These are phyloP conservation scores for Claviceps africana DNA, from an alignment of 2,329 filamentous ascomycete genomes.

Conservation along the genomic window DNA sequence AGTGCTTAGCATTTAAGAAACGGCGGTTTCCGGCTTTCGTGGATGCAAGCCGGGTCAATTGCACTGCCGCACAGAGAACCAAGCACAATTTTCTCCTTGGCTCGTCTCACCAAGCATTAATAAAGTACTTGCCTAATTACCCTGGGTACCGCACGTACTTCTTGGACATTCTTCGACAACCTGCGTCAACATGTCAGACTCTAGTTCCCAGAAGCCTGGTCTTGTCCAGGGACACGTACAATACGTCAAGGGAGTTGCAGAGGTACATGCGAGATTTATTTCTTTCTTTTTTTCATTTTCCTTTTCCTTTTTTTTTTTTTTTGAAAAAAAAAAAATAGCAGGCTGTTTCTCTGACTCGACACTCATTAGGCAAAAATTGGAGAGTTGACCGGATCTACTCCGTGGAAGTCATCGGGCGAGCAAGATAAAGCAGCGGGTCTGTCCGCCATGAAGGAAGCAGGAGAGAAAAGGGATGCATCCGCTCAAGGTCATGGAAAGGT, in stretches of 20 bases:
- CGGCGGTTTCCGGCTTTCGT: too few relatives aligned
- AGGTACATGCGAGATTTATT: too few relatives aligned
- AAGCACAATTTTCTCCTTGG: neutral
- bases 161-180: too few relatives aligned
- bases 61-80: neutral
- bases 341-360: neutral
- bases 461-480: slow-evolving; percentile 38
- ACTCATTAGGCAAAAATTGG: slow-evolving; percentile 42
- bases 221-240: slow-evolving; percentile 51
- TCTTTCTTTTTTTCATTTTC: too few relatives aligned
- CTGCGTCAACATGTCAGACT: slow-evolving; percentile 1
- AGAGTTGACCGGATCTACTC: slow-evolving; percentile 43
- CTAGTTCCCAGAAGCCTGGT: slow-evolving; percentile 31
- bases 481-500: slow-evolving; percentile 43
- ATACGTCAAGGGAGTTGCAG: slow-evolving; percentile 54
- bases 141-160: too few relatives aligned
- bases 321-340: too few relatives aligned
- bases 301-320: too few relatives aligned
- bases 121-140: too few relatives aligned
- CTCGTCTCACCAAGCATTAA: neutral
- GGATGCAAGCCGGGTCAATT: too few relatives aligned
- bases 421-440: slow-evolving; percentile 50
- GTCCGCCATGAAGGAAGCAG: slow-evolving; percentile 47
- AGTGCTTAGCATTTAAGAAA: too few relatives aligned
- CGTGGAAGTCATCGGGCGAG: slow-evolving; percentile 50